Evolutionary conservation across 129 eudicot genomes (phyloP).

Genomic region (Flaveria linearis): DNA sequence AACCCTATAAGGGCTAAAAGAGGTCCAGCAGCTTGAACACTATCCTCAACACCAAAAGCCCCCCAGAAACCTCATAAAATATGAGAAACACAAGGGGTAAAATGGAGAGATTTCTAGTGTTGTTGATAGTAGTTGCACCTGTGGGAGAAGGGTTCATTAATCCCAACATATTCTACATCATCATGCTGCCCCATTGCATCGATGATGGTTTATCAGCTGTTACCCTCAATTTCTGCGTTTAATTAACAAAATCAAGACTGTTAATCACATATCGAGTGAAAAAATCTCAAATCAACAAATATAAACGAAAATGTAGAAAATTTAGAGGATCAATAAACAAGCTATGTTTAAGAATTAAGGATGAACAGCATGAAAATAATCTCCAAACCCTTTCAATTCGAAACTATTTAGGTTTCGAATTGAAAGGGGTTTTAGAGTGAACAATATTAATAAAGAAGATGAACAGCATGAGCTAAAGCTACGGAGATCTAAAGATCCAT

Average conservation of each 20-base stretch:
- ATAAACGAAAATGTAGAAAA: background rate
- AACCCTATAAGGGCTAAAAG: constrained; percentile 72
- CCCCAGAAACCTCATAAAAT: constrained; percentile 84
- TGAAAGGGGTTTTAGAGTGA: too few relatives aligned
- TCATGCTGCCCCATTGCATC: constrained; percentile 50
- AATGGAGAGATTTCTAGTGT: constrained; percentile 42
- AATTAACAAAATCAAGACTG: background rate
- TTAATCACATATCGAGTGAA: background rate
- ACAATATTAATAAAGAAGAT: constrained; percentile 2
- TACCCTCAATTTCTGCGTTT: constrained; percentile 56
- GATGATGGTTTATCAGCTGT: constrained; percentile 39
- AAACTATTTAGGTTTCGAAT: background rate
- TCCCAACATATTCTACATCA: constrained; percentile 46
- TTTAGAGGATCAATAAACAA: background rate
- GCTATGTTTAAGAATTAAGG: background rate
- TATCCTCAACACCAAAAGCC: constrained; percentile 81
- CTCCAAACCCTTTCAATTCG: background rate
- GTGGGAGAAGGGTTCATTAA: constrained; percentile 52
- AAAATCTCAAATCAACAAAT: background rate
- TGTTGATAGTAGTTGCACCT: constrained; percentile 33
- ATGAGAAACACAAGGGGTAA: constrained; percentile 73
- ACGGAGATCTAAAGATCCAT: constrained; percentile 7
- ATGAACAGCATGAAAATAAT: too few relatives aligned
- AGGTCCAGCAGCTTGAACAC: constrained; percentile 80
- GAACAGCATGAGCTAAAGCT: background rate